Percentiles rank a stretch among this genome's conserved stretches.
Evolutionary conservation across 352 stramenopile genomes (phyloP).

Genomic region (Blastocystis sp.): DNA sequence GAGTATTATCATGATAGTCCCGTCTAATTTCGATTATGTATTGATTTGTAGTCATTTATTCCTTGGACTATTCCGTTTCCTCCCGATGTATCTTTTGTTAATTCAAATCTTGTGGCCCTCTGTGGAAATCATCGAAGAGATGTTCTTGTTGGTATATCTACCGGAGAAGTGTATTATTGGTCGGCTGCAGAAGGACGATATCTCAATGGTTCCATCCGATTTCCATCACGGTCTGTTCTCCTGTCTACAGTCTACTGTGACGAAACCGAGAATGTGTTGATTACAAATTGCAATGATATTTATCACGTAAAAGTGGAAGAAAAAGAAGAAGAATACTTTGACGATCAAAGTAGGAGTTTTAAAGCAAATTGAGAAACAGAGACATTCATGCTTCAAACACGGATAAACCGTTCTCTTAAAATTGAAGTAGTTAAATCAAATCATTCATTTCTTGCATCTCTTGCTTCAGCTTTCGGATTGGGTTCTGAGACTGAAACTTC

Average conservation of each 20-base stretch:
- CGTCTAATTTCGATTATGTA: neutral
- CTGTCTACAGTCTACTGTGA: neutral
- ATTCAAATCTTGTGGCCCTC: neutral
- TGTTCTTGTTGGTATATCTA: neutral
- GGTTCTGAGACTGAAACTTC: neutral
- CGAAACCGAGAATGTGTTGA: neutral
- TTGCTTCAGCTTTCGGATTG: too few relatives aligned
- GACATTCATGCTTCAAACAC: too few relatives aligned
- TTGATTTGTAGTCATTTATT: neutral
- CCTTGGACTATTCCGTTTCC: neutral
- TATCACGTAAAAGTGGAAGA: neutral
- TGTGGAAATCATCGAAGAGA: neutral
- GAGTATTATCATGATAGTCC: neutral
- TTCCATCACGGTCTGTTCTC: neutral
- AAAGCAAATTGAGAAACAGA: too few relatives aligned
- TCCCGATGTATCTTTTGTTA: neutral
- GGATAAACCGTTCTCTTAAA: too few relatives aligned
- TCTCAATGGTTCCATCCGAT: neutral
- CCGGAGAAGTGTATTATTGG: neutral
- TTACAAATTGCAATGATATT: neutral
- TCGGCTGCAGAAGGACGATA: neutral
- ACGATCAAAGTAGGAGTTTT: neutral
- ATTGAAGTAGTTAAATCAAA: too few relatives aligned
- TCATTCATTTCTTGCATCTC: too few relatives aligned
- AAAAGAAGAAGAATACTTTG: neutral